Evolutionary conservation across 306 rosid genomes (phyloP), one percentile per base, ranked within the genome.

Genomic region (Rosa multiflora): DNA sequence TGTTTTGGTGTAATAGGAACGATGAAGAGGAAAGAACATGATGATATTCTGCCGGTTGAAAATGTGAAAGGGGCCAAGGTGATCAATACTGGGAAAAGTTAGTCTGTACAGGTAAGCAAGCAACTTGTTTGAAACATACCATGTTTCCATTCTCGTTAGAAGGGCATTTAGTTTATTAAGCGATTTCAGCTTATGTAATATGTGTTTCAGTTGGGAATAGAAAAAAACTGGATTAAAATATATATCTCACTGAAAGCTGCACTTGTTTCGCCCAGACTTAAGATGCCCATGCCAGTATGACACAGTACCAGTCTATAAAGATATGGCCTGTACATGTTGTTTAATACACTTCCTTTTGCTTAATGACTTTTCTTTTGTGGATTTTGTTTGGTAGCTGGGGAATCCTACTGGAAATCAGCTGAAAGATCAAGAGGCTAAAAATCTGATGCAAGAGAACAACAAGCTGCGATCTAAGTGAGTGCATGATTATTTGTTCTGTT

Each of bases 401-500:
- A 55, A 67, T 73, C 76, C 80, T 78, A 46, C 56, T 48, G 79
- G 74, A 26, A 84, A 74, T 51, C 84, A 68, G 76, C 82, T 17
- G 78, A 58, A 79, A 42, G 85, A 88, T 77, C 88, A 75, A 67
- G 92, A 88, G 85, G 73, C 83, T 51, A 32, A 62, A 71, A 75
- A 23, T 68, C 84, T 95, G 88, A 71, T 87, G 85, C 85, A 86
- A 69, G 85, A 85, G 85, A 89, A 93, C 77, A 78, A 82, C 82
- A 89, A 81, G 85, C 91, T 95, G 39, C 87, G 8, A 18, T 83
- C 81, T 18, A 82, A 83, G 99, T 95, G 80, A 91, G 99, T 89
- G 47, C 55, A 17, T 58, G 51, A 21, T 61, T 12, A 46, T n/a
- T 12, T 59, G 10, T 32, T 17, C 37, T 21, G 9, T 61, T 13